Conservation (phyloP, 768 basidiomycete species). For the Dendrothele bispora region DNA sequence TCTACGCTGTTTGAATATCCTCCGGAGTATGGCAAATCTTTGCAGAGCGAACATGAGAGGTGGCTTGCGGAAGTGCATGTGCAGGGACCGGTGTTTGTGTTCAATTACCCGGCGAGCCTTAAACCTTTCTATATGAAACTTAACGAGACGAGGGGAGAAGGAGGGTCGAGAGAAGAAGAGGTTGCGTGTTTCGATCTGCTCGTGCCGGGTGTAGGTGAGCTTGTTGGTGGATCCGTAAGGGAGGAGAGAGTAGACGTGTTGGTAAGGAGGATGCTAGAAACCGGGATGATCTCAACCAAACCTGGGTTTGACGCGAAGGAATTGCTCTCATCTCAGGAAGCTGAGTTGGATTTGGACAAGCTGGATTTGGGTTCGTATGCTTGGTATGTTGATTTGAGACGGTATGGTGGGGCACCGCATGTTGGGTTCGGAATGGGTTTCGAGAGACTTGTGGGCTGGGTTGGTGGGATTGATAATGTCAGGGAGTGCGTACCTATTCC, state of each 20-base stretch:
- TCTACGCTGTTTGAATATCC: conserved; percentile 51
- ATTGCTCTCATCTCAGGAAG: not conserved
- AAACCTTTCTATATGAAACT: conserved; percentile 98
- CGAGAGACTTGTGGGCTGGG: conserved; percentile 85
- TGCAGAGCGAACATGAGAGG: conserved; percentile 92
- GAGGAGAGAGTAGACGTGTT: conserved; percentile 69
- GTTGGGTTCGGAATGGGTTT: conserved; percentile 97
- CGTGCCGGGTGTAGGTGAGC: conserved; percentile 84
- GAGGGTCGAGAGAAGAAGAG: conserved; percentile 47
- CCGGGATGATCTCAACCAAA: conserved; percentile 20
- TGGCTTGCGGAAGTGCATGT: conserved; percentile 77
- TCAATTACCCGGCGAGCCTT: conserved; percentile 76
- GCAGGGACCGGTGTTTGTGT: conserved; percentile 84
- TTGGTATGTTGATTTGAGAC: conserved; percentile 85
- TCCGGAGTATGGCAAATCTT: conserved; percentile 65
- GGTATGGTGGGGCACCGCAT: conserved; percentile 86
- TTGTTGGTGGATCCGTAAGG: conserved; percentile 89
- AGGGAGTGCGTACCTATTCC: conserved; percentile 92
- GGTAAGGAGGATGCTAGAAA: conserved; percentile 44
- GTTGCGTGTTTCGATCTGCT: conserved; percentile 97
- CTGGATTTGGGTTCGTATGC: conserved; percentile 27
- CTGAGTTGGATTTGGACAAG: too few species aligned
- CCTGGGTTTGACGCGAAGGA: conserved; percentile 42
- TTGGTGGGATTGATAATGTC: conserved; percentile 88
- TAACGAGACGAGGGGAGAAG: conserved; percentile 41